Evolutionary conservation across 148 eudicot species (phyloP).

Genomic region (Pouteria glomerata): DNA sequence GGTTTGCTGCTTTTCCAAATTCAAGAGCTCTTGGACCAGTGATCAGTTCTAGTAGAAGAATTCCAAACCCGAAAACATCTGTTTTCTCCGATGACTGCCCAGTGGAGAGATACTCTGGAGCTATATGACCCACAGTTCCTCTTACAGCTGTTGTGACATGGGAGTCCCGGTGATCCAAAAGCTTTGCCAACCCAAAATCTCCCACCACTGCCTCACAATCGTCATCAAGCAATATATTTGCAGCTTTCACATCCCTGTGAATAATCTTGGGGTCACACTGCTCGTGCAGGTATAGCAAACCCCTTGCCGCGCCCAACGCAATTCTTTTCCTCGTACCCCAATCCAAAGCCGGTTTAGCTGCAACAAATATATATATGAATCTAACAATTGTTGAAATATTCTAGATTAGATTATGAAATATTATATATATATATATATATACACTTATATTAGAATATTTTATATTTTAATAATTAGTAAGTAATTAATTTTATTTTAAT

Average conservation of each 20-base stretch:
- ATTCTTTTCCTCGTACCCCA: constrained; percentile 87
- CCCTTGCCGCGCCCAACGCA: constrained; percentile 91
- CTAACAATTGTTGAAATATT: no score
- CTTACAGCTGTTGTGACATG: constrained; percentile 81
- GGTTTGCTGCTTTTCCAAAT: constrained; percentile 74
- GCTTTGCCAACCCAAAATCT: constrained; percentile 83
- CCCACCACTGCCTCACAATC: constrained; percentile 87
- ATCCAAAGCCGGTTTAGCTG: constrained; percentile 83
- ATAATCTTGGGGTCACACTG: constrained; percentile 98
- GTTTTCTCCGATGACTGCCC: constrained; percentile 91
- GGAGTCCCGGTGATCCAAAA: constrained; percentile 73
- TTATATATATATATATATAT: no score
- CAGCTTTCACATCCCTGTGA: constrained; percentile 97
- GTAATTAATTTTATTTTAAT: no score
- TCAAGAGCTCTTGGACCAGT: constrained; percentile 82
- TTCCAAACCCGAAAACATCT: constrained; percentile 78
- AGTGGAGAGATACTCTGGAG: constrained; percentile 80
- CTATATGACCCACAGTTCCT: constrained; percentile 82
- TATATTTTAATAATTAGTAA: no score
- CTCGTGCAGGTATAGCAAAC: constrained; percentile 85
- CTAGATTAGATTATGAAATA: no score
- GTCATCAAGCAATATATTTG: constrained; percentile 88
- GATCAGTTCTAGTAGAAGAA: constrained; percentile 70
- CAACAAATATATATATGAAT: constrained; percentile 10
- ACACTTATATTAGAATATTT: no score